Base-by-base conservation (phyloP, 768 basidiomycete genomes). In the Serendipita sp. region DNA sequence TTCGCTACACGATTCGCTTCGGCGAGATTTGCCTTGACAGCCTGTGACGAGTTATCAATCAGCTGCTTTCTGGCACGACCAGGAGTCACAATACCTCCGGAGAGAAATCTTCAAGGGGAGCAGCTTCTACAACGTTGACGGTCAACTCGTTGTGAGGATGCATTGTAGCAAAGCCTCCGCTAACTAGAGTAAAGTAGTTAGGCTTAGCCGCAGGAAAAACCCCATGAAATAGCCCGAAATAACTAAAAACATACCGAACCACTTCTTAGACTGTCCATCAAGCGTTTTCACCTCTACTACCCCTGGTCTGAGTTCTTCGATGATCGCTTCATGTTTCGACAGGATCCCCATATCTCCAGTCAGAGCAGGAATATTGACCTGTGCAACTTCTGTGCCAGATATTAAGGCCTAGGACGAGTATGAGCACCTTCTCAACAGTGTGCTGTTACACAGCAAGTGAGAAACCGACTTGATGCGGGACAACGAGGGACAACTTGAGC, bases 261-360 rank as follows among this genome's bases (percentile, higher is more conserved):
- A 98, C 78, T 95, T 98, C 81, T 96, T 94, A 63, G 85, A 81
- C 41, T 78, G 73, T 70, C 80, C 81, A 60, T 77, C 79, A 11
- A 83, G 76, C 76, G 97, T 95, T 67, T 98, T 82, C 68, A 99
- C 86, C 75, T 99, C 96, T 61, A 99, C 78, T 63, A 98, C 79
- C 72, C 96, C 96, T 43, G 96, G 88, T 71, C 90, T 88, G 62
- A 99, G 80, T 53, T 95, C 81, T 74, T 99, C 96, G 64, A 98
- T 88, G n/a, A 92, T 88, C 31, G 96, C 87, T 62, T 97, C 93
- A 76, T 99, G 96, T 81, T 95, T 96, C 69, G 95, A 91, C 65
- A 99, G 85, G 69, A 99, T 90, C 79, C 96, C 96, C 93, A 98
- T 97, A 75, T 97, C 94, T 70, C 96, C 96, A 2, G 90, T 85